Evolutionary conservation across 225 moss, liverwort and hornwort genomes (phyloP).

Genomic region (Polytrichum commune): DNA sequence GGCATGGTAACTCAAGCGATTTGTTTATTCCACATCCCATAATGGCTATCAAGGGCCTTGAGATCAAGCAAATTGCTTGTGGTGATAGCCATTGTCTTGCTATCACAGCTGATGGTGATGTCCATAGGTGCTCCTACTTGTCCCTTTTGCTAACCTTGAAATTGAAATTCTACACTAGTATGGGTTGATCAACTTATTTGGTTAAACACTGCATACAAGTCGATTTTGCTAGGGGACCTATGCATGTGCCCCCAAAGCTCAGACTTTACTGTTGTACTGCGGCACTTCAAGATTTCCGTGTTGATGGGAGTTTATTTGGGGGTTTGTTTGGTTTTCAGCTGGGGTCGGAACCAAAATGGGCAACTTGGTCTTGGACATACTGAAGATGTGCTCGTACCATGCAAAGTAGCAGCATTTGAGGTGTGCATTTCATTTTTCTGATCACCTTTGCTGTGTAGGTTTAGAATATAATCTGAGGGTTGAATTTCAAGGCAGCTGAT

Average conservation of each 20-base stretch:
- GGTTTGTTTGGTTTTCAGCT: conserved; percentile 28
- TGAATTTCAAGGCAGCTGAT: no score
- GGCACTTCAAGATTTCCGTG: neutral
- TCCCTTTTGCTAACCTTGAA: no score
- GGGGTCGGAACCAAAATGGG: conserved; percentile 69
- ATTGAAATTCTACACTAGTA: no score
- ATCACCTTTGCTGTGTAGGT: no score
- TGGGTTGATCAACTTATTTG: no score
- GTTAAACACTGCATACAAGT: no score
- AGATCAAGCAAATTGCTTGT: conserved; percentile 56
- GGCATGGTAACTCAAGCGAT: conserved; percentile 63
- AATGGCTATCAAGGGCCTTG: conserved; percentile 34
- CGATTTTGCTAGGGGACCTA: no score
- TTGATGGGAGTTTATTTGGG: neutral
- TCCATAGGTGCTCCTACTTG: conserved; percentile 38
- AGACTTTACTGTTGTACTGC: no score
- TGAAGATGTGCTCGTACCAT: conserved; percentile 50
- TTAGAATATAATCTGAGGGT: no score
- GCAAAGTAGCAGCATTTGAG: conserved; percentile 53
- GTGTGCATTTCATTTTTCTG: conserved; percentile 6
- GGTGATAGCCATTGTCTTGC: conserved; percentile 65
- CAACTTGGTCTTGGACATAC: conserved; percentile 60
- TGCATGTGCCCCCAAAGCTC: no score
- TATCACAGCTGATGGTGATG: conserved; percentile 40
- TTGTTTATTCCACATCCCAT: conserved; percentile 51